These are phyloP conservation scores for Ceratocystis albifundus DNA, from an alignment of 2,329 filamentous ascomycete species.

Conservation along the genomic window DNA sequence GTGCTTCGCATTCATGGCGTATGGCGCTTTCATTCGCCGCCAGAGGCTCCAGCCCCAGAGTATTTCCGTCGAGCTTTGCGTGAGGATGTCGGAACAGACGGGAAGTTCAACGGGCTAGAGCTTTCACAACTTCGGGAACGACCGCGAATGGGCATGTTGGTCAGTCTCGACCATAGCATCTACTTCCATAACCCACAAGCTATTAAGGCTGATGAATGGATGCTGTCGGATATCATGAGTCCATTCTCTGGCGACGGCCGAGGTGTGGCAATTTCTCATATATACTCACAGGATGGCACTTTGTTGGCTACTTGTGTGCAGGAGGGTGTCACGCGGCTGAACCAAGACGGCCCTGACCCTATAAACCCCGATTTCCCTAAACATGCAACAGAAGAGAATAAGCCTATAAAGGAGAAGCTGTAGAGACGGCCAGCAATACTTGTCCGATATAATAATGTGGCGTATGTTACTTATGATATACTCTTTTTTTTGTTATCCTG, in stretches of 20 bases:
- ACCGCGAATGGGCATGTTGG: slow-evolving; percentile 69
- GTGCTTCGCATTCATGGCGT: slow-evolving; percentile 69
- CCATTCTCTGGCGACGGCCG: slow-evolving; percentile 70
- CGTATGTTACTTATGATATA: neutral
- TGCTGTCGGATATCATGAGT: slow-evolving; percentile 68
- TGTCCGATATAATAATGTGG: neutral
- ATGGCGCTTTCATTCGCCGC: slow-evolving; percentile 55
- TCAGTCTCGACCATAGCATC: slow-evolving; percentile 64
- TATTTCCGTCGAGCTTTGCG: slow-evolving; percentile 13
- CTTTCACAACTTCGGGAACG: slow-evolving; percentile 40
- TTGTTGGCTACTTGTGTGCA: slow-evolving; percentile 70
- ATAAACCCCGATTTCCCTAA: slow-evolving; percentile 23
- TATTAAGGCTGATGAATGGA: slow-evolving; percentile 59
- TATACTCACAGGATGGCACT: slow-evolving; percentile 58
- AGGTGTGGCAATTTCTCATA: slow-evolving; percentile 63
- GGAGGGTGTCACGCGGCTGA: slow-evolving; percentile 40
- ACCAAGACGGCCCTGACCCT: slow-evolving; percentile 20
- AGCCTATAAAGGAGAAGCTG: slow-evolving; percentile 15
- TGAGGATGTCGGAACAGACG: slow-evolving; percentile 25
- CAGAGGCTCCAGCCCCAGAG: slow-evolving; percentile 29
- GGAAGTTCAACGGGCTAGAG: slow-evolving; percentile 30
- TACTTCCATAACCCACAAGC: slow-evolving; percentile 52
- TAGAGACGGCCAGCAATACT: neutral
- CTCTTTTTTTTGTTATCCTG: too few species aligned
- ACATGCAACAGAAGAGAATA: slow-evolving; percentile 24